Evolutionary conservation across 2,329 filamentous ascomycete genomes (phyloP).

Genomic region (Cercospora sp.): DNA sequence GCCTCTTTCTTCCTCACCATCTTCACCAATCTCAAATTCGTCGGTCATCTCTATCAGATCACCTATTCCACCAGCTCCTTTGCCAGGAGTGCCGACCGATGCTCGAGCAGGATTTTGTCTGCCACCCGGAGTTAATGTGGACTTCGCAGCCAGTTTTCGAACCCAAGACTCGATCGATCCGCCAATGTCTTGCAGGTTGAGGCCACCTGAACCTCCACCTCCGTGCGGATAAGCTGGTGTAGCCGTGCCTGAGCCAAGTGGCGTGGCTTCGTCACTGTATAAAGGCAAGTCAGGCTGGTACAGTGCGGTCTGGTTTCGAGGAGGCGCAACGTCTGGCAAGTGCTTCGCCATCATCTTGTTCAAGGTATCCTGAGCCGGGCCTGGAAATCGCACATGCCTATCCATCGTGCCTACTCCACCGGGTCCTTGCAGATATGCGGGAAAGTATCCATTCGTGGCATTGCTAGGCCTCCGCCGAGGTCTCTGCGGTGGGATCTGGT

Average conservation of each 20-base stretch:
- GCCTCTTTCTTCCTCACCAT: slow-evolving; percentile 33
- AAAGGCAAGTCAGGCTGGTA: slow-evolving; percentile 66
- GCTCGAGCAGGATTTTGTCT: slow-evolving; percentile 29
- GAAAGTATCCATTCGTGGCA: slow-evolving; percentile 44
- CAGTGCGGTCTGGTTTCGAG: slow-evolving; percentile 56
- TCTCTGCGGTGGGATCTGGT: slow-evolving; percentile 41
- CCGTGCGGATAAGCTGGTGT: slow-evolving; percentile 32
- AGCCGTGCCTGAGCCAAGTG: slow-evolving; percentile 29
- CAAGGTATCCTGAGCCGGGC: slow-evolving; percentile 79
- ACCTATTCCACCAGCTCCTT: slow-evolving; percentile 50
- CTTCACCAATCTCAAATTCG: slow-evolving; percentile 48
- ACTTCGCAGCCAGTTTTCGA: slow-evolving; percentile 72
- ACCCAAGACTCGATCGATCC: slow-evolving; percentile 89
- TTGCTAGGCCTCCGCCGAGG: slow-evolving; percentile 43
- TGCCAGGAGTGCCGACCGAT: slow-evolving; percentile 34
- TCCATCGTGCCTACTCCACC: slow-evolving; percentile 85
- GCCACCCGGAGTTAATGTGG: slow-evolving; percentile 31
- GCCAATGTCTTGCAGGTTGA: slow-evolving; percentile 75
- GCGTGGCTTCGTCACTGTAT: slow-evolving; percentile 35
- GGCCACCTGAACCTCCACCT: slow-evolving; percentile 33
- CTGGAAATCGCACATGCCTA: slow-evolving; percentile 68
- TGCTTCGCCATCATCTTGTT: slow-evolving; percentile 84
- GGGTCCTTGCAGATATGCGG: slow-evolving; percentile 69
- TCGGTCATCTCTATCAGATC: slow-evolving; percentile 74
- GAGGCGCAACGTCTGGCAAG: slow-evolving; percentile 69